Evolutionary conservation across 2,329 filamentous ascomycete species (phyloP), one percentile per base, ranked within the genome.

Genomic region (Sporothrix inflata): DNA sequence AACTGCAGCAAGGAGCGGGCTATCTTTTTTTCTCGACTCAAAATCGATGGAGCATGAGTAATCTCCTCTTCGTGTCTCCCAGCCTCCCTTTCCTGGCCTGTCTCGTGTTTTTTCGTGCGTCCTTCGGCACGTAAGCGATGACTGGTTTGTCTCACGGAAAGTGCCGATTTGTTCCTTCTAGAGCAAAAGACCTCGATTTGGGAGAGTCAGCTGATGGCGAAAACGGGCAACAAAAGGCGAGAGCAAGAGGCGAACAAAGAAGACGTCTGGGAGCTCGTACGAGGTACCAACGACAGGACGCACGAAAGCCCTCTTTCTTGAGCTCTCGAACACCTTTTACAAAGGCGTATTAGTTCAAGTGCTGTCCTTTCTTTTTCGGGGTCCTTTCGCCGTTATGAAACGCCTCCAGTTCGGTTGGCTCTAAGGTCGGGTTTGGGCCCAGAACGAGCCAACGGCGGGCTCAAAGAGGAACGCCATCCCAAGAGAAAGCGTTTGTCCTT

Each of bases 141-240:
- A 12, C 21, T 21, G 47, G 19, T 24, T 38, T 6, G 60, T 63
- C 60, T 63, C 60, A 24, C 60, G 60, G 60, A 63, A 45, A 63
- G 38, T 42, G 60, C 60, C 60, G 60, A n/a, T 42, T 19, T 49
- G n/a, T 49, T 16, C 19, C 19, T 19, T 7, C 45, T 16, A n/a
- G 1, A 5, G 45, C 45, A n/a, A n/a, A 14, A 45, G 42, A 16
- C 16, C 16, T 16, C 14, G 19, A 19, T n/a, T 49, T 49, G 42
- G 6, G 7, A 47, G 45, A 19, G 45, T 49, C 45, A 49, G 45
- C 45, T 49, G 45, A 49, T 49, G 45, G 16, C 45, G 4, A 19
- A n/a, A 49, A 49, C 42, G 1, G 12, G 42, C 42, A 45, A 1
- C 42, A 16, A 16, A 45, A 14, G 42, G 45, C 16, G 45, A 49